Conservation (phyloP, 179 eudicot genomes). For the Silene coronaria region DNA sequence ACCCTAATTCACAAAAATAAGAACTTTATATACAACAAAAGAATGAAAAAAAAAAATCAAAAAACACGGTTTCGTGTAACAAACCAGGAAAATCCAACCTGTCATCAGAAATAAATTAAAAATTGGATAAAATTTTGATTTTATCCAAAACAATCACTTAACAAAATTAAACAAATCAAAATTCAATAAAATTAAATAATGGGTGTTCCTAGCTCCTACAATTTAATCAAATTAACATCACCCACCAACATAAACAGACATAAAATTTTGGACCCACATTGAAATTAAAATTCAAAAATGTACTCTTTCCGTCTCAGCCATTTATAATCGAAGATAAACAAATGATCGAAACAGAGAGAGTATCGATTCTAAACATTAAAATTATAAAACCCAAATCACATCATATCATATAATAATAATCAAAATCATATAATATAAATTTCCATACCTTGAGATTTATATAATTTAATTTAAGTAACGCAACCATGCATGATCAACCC, state of each 20-base stretch:
- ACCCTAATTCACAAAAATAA: background rate
- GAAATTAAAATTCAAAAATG: background rate
- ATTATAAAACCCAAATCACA: background rate
- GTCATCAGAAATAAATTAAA: slow-evolving; percentile 25
- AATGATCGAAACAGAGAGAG: too few species aligned
- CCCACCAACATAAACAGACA: slow-evolving; percentile 10
- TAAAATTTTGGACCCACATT: slow-evolving; percentile 8
- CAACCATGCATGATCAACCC: slow-evolving; percentile 12
- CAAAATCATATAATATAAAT: background rate
- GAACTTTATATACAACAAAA: background rate
- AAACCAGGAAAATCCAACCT: slow-evolving; percentile 26
- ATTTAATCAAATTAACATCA: slow-evolving; percentile 15
- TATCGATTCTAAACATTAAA: too few species aligned
- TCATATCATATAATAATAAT: background rate
- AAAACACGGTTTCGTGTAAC: slow-evolving; percentile 29
- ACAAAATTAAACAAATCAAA: background rate
- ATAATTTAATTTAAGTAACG: background rate
- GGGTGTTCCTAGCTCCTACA: background rate
- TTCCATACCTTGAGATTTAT: slow-evolving; percentile 3
- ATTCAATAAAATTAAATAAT: background rate
- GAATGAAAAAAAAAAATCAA: too few species aligned
- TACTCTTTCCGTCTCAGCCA: background rate
- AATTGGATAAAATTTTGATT: background rate
- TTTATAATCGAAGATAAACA: too few species aligned
- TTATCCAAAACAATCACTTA: background rate